These are phyloP conservation scores for Mucor velutinosus DNA, from an alignment of 371 early-diverging fungal species.

Conservation along the genomic window DNA sequence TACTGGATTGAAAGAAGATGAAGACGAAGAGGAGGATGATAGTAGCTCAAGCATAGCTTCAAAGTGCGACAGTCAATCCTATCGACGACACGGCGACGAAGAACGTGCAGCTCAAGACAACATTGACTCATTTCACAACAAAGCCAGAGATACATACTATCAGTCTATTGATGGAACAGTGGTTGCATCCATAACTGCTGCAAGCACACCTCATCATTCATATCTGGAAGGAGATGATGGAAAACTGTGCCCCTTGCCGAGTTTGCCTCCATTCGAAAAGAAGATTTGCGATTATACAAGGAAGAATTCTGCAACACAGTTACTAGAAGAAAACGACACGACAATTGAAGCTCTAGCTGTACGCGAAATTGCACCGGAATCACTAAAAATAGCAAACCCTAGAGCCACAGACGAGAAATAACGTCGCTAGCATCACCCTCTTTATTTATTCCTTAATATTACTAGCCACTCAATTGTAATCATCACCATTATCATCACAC, in stretches of 20 bases:
- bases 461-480: too few relatives aligned
- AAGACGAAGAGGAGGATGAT: slow-evolving; percentile 23
- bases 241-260: neutral
- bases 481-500: too few relatives aligned
- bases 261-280: neutral
- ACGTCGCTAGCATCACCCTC: neutral
- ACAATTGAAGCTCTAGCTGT: neutral
- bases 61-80: neutral
- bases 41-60: neutral
- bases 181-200: neutral
- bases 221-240: neutral
- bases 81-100: neutral
- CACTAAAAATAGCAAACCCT: neutral
- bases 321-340: neutral
- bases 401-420: neutral
- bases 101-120: neutral
- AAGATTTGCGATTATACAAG: neutral
- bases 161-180: slow-evolving; percentile 8
- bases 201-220: neutral
- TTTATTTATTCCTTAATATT: too few relatives aligned
- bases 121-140: neutral
- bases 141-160: neutral
- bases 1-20: neutral
- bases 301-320: neutral
- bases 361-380: neutral